Conservation (phyloP, 2,329 filamentous ascomycete genomes). For the Emericellopsis cladophorae region DNA sequence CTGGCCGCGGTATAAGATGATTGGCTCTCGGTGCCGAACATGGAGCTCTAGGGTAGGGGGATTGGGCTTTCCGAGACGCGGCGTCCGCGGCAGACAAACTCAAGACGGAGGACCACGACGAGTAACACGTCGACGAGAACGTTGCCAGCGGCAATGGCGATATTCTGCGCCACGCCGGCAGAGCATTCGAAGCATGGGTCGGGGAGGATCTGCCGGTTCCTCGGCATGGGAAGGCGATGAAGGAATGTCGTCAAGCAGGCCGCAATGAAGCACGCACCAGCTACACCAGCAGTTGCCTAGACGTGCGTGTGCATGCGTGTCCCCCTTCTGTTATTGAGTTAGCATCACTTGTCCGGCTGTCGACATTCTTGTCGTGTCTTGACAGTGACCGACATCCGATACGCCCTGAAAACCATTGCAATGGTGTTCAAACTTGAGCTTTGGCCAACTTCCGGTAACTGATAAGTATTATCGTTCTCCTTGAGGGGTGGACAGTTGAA, state of each 20-base stretch:
- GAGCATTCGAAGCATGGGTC: slow-evolving; percentile 3
- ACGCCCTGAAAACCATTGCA: too few species aligned
- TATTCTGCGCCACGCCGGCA: slow-evolving; percentile 2
- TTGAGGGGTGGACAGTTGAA: too few species aligned
- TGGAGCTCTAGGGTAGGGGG: neutral
- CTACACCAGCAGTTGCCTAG: neutral
- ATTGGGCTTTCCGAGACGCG: too few species aligned
- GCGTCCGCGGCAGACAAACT: too few species aligned
- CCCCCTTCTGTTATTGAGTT: neutral
- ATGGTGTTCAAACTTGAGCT: too few species aligned
- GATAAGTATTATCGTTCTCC: too few species aligned
- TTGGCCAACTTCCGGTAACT: too few species aligned
- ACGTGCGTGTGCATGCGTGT: slow-evolving; percentile 1
- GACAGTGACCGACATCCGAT: too few species aligned
- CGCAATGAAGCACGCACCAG: slow-evolving; percentile 1
- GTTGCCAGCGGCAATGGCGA: slow-evolving; percentile 2
- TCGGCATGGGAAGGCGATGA: slow-evolving; percentile 1
- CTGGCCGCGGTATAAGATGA: neutral
- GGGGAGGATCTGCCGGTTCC: slow-evolving; percentile 3
- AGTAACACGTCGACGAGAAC: slow-evolving; percentile 2
- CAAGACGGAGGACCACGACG: slow-evolving; percentile 1
- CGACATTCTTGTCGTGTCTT: too few species aligned
- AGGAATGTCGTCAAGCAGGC: slow-evolving; percentile 2
- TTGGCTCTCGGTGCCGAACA: neutral
- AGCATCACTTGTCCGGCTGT: too few species aligned